Evolutionary conservation across 2,329 filamentous ascomycete species (phyloP).

Genomic region (Aspergillus aculeatinus): DNA sequence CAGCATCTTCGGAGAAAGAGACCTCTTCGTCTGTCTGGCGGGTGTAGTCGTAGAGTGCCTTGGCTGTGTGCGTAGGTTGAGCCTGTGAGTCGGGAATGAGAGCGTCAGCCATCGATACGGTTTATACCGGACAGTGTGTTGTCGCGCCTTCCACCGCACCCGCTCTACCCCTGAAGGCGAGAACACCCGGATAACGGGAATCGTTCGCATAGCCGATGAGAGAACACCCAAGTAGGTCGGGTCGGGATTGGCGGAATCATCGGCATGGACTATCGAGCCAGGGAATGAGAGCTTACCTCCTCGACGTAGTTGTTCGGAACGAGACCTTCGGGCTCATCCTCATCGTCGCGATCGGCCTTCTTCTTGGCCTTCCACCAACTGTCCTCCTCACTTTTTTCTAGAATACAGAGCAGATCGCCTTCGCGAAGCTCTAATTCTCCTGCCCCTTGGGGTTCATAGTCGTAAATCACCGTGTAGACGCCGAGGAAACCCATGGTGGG

Average conservation of each 20-base stretch:
- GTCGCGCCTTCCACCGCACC: constrained; percentile 6
- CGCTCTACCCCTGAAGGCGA: constrained; percentile 19
- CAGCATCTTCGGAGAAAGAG: constrained; percentile 86
- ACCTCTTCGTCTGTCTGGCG: constrained; percentile 97
- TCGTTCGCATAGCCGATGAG: neutral
- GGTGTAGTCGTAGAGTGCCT: constrained; percentile 96
- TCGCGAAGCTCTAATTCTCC: constrained; percentile 82
- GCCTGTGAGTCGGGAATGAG: constrained; percentile 50
- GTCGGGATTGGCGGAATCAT: neutral
- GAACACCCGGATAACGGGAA: neutral
- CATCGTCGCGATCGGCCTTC: constrained; percentile 76
- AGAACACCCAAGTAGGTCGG: neutral
- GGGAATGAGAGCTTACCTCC: constrained; percentile 61
- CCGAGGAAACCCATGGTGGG: constrained; percentile 81
- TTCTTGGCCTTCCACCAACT: constrained; percentile 98
- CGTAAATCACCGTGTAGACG: constrained; percentile 86
- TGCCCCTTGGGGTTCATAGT: constrained; percentile 83
- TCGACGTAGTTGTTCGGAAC: constrained; percentile 95
- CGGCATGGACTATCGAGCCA: neutral
- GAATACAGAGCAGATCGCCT: constrained; percentile 82
- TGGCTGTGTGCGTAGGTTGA: constrained; percentile 67
- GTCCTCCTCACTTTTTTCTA: constrained; percentile 76
- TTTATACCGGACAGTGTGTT: constrained; percentile 1
- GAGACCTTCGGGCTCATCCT: constrained; percentile 85
- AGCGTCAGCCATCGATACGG: constrained; percentile 7